A percentile compares a stretch with the other conserved stretches of the same genome.
phyloP scores from a whole-genome alignment of 2,329 filamentous ascomycete genomes.

The Kalmusia sp. region DNA sequence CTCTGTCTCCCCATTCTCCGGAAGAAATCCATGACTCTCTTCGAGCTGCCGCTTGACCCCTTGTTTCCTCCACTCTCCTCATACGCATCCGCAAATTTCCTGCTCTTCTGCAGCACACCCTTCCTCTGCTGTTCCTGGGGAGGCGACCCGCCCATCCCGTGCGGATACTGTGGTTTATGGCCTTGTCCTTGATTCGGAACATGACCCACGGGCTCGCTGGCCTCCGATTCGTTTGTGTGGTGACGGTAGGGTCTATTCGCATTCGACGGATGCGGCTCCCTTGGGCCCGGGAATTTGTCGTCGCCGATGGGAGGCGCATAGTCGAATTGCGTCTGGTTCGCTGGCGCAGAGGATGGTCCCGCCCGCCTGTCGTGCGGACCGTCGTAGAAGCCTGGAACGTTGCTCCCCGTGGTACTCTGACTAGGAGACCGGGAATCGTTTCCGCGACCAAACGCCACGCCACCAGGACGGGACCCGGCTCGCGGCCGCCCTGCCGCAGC shows the following conservation, averaged over 20 bases:
- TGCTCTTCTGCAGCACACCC: constrained; percentile 81
- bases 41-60: constrained; percentile 70
- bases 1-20: constrained; percentile 81
- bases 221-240: constrained; percentile 44
- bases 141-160: constrained; percentile 44
- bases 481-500: constrained; percentile 28
- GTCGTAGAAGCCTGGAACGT: constrained; percentile 53
- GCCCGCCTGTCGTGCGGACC: constrained; percentile 42
- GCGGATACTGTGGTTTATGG: constrained; percentile 49
- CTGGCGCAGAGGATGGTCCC: constrained; percentile 41
- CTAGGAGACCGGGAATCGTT: constrained; percentile 51
- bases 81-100: constrained; percentile 86
- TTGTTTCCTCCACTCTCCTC: constrained; percentile 61
- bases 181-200: constrained; percentile 10
- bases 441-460: constrained; percentile 54
- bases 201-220: constrained; percentile 38
- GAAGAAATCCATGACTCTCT: constrained; percentile 99
- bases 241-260: constrained; percentile 35
- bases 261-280: constrained; percentile 37
- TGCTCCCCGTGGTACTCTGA: constrained; percentile 53
- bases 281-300: constrained; percentile 45
- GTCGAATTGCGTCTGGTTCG: constrained; percentile 47
- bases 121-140: constrained; percentile 31
- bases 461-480: constrained; percentile 40
- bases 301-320: constrained; percentile 37